A percentile compares a stretch with the other conserved stretches of the same genome.
Evolutionary conservation across 345 rosid species (phyloP).

Genomic region (Brassica carinata): DNA sequence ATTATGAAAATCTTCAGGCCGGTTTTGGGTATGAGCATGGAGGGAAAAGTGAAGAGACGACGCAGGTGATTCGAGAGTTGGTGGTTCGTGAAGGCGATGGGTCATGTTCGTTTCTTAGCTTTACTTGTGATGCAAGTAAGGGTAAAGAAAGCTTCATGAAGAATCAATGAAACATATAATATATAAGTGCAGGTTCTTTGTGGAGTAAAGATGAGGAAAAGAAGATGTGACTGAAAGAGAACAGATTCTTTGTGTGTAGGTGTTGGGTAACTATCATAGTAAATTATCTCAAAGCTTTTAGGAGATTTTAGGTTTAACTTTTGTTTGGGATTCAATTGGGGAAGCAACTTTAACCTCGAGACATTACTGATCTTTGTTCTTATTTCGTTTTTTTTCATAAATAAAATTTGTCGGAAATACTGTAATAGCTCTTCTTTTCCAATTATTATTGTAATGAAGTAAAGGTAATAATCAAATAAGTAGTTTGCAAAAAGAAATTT

Average conservation of each 20-base stretch:
- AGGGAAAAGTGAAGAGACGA: constrained; percentile 30
- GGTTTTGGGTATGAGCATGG: constrained; percentile 39
- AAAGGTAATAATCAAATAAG: constrained; percentile 1
- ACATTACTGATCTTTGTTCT: constrained; percentile 29
- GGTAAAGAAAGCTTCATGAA: constrained; percentile 50
- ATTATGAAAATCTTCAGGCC: constrained; percentile 18
- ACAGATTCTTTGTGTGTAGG: constrained; percentile 44
- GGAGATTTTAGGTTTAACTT: constrained; percentile 30
- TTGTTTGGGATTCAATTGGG: constrained; percentile 16
- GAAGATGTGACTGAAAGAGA: constrained; percentile 32
- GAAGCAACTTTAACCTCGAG: constrained; percentile 26
- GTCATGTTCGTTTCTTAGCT: constrained; percentile 57
- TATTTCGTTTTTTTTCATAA: not conserved
- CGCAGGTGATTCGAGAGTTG: constrained; percentile 66
- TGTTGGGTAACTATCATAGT: constrained; percentile 38
- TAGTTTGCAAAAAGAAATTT: too few relatives aligned
- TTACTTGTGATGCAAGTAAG: constrained; percentile 70
- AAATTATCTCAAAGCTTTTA: constrained; percentile 29
- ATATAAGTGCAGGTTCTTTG: constrained; percentile 24
- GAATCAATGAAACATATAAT: constrained; percentile 31
- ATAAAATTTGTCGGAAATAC: not conserved
- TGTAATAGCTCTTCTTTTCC: constrained; percentile 6
- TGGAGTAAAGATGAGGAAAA: constrained; percentile 43
- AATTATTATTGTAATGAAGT: not conserved
- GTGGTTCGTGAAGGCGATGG: constrained; percentile 60